Evolutionary conservation across 2,329 filamentous ascomycete genomes (phyloP).

Genomic region (Talaromyces marneffei): DNA sequence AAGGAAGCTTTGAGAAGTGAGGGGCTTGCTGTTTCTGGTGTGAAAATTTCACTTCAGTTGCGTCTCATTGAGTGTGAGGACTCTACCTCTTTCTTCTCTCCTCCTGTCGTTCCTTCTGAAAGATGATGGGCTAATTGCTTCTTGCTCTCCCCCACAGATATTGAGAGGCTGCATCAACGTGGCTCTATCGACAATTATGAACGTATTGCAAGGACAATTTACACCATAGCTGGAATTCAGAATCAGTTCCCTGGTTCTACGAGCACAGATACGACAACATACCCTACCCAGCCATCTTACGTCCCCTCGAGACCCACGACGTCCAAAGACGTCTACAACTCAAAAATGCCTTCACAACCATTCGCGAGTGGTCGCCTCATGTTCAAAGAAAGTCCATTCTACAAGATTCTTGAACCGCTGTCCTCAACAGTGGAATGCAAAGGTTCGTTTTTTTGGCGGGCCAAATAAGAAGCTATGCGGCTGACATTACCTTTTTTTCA

Average conservation of each 20-base stretch:
- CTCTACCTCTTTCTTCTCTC: slow-evolving; percentile 4
- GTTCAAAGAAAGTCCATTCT: slow-evolving; percentile 82
- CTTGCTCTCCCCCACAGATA: slow-evolving; percentile 17
- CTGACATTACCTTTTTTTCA: slow-evolving; percentile 29
- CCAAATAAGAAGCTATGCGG: slow-evolving; percentile 14
- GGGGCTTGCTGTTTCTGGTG: slow-evolving; percentile 69
- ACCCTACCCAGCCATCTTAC: slow-evolving; percentile 22
- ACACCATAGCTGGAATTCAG: background rate
- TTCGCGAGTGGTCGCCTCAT: slow-evolving; percentile 35
- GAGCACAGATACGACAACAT: slow-evolving; percentile 24
- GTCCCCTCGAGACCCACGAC: slow-evolving; percentile 23
- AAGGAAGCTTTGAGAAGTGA: slow-evolving; percentile 71
- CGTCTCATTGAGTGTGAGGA: slow-evolving; percentile 71
- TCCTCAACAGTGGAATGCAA: slow-evolving; percentile 64
- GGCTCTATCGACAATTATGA: slow-evolving; percentile 27
- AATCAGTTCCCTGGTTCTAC: background rate
- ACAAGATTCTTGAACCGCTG: slow-evolving; percentile 61
- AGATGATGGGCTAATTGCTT: background rate
- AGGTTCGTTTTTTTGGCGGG: slow-evolving; percentile 49
- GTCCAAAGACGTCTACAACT: slow-evolving; percentile 23
- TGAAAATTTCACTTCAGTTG: slow-evolving; percentile 75
- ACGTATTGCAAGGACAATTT: slow-evolving; percentile 21
- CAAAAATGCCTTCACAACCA: slow-evolving; percentile 28
- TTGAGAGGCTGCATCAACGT: slow-evolving; percentile 23
- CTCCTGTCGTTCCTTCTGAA: background rate